Percentiles rank a stretch among this genome's conserved stretches.
phyloP scores from a whole-genome alignment of 73 alveolate genomes.

The Tetrahymena malaccensis region DNA sequence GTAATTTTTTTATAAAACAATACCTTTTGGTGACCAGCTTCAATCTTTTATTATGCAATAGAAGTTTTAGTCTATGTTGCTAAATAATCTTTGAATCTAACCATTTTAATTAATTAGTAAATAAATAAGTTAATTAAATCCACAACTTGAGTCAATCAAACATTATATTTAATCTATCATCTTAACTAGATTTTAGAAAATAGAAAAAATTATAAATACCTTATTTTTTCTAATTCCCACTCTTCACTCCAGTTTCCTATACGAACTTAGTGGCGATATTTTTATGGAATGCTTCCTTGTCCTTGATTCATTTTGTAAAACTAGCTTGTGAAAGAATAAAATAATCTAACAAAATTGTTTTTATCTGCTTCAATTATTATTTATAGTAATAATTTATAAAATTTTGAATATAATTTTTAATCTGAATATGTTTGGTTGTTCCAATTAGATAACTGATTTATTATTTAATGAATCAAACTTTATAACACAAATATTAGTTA shows the following conservation, averaged over 20 bases:
- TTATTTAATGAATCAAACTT: background rate
- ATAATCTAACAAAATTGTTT: background rate
- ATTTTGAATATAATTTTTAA: background rate
- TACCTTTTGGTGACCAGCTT: background rate
- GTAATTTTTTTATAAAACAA: background rate
- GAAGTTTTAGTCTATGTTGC: background rate
- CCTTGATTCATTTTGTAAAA: background rate
- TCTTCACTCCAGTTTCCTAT: constrained; percentile 45
- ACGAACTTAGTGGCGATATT: constrained; percentile 19
- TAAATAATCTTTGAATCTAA: background rate
- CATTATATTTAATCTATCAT: background rate
- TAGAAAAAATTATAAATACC: background rate
- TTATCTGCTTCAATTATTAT: background rate
- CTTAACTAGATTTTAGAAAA: background rate
- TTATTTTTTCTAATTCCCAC: constrained; percentile 39
- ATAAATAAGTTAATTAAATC: background rate
- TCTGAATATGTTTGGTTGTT: background rate
- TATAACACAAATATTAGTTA: background rate
- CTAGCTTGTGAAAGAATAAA: background rate
- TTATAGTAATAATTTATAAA: background rate
- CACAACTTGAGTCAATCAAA: no score
- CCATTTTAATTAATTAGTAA: background rate
- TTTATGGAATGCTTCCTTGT: background rate
- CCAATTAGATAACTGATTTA: background rate
- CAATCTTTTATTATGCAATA: background rate